Base-by-base conservation (phyloP, 176 grass and related monocot genomes). In the Lolium perenne region DNA sequence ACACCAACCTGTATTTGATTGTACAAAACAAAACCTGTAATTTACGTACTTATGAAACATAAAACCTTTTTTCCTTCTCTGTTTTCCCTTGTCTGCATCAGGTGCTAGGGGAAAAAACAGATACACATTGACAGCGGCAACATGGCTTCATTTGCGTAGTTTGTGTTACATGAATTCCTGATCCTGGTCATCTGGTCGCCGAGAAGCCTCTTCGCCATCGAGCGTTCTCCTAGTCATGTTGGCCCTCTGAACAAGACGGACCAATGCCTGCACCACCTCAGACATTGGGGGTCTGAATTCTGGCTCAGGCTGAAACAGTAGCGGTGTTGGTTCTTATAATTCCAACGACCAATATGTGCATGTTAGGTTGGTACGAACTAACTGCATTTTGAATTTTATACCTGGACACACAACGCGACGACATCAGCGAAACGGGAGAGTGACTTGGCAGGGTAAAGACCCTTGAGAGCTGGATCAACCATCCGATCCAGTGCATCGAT, bases 221-320 rank as follows among this genome's bases (percentile, higher is more conserved):
- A 92, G 66, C 74, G 90, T 95, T 49, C 87, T 85, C 80, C 90
- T 89, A 7, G 92, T 92, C 90, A 90, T 92, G 87, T 91, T 97
- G 10, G 94, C 94, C 87, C 94, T 97, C 74, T 97, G 94, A 48
- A 97, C 94, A 2, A 97, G 86, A 18, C 94, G 85, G 17, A 97
- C 94, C 80, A 97, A 25, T 0, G 92, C 90, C 82, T 97, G 94
- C 74, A 97, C 94, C 49, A 97, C 94, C 76, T 97, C 94, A 40
- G 94, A 94, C 94, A 97, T 97, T 0, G 94, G 94, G 18, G 94
- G 94, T 81, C 94, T 94, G 84, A 97, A 97, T 48, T 97, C 94
- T 16, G 92, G 94, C 47, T 97, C 94, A 29, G 94, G 88, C 94
- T 97, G 94, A 32, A 81, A 29, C 26, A 87, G 69, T 38, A 70